These are phyloP conservation scores for Gentiana dahurica DNA, from an alignment of 257 asterid species.

Conservation along the genomic window DNA sequence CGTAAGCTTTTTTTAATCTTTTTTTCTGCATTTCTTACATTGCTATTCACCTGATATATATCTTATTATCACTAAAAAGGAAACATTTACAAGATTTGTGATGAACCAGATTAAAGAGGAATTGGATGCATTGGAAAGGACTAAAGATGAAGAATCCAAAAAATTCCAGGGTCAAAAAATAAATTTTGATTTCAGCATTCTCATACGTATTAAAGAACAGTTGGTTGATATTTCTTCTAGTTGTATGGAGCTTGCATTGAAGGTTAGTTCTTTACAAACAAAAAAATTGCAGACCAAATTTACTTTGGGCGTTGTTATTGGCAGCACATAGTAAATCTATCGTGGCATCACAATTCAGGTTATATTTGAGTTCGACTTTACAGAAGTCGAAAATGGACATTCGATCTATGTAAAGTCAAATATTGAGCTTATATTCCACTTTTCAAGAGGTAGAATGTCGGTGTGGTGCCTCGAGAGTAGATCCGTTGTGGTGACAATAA, in stretches of 20 bases:
- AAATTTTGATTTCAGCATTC: conserved; percentile 63
- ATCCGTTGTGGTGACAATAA: no score
- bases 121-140: conserved; percentile 60
- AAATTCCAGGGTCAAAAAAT: conserved; percentile 62
- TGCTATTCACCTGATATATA: background rate
- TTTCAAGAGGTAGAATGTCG: no score
- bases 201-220: conserved; percentile 62
- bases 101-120: conserved; percentile 61
- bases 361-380: no score
- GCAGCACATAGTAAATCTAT: no score
- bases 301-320: no score
- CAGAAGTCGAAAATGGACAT: no score
- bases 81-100: background rate
- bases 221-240: conserved; percentile 77
- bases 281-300: no score
- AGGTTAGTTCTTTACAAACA: conserved; percentile 35
- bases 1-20: no score
- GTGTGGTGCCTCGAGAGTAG: no score
- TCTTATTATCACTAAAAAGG: background rate
- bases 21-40: background rate
- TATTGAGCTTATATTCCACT: no score
- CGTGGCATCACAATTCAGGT: no score
- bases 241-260: conserved; percentile 80
- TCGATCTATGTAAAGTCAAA: no score
- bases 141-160: conserved; percentile 76